phyloP scores from a whole-genome alignment of 495 filamentous ascomycete genomes.

The Lasiosphaeris hirsuta region DNA sequence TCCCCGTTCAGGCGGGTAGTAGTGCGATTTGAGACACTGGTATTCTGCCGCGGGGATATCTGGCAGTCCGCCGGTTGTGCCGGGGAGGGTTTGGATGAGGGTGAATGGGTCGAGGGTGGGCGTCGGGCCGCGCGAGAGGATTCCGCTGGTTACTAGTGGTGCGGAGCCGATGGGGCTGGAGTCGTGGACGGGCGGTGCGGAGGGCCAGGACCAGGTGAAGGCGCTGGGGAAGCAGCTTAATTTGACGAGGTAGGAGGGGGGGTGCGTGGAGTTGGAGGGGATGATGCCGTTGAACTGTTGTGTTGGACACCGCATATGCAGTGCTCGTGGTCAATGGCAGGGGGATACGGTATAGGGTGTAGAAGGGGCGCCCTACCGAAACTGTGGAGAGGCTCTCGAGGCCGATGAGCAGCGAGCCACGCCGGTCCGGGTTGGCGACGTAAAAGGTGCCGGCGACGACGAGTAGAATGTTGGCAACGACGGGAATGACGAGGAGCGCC shows the following conservation, averaged over 20 bases:
- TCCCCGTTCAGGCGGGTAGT: background rate
- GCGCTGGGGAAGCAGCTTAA: constrained; percentile 4
- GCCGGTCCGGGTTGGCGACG: background rate
- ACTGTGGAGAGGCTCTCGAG: background rate
- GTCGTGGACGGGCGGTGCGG: background rate
- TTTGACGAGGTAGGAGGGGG: background rate
- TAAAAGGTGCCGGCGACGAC: constrained; percentile 1
- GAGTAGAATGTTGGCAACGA: background rate
- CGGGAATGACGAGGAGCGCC: background rate
- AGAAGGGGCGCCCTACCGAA: background rate
- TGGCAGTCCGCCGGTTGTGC: background rate
- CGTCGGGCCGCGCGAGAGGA: background rate
- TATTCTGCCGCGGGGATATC: background rate
- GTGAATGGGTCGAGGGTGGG: background rate
- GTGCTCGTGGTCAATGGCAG: too few species aligned
- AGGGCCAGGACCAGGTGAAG: constrained; percentile 7
- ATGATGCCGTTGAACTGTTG: constrained; percentile 12
- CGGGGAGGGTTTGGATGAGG: background rate
- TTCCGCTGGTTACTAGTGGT: constrained; percentile 1
- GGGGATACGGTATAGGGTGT: background rate
- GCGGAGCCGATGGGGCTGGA: too few species aligned
- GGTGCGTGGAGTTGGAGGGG: background rate
- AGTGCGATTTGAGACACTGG: background rate
- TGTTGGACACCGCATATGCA: too few species aligned
- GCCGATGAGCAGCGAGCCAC: background rate